Conservation (phyloP, 2,329 filamentous ascomycete species). For the Neodidymelliopsis sp. region DNA sequence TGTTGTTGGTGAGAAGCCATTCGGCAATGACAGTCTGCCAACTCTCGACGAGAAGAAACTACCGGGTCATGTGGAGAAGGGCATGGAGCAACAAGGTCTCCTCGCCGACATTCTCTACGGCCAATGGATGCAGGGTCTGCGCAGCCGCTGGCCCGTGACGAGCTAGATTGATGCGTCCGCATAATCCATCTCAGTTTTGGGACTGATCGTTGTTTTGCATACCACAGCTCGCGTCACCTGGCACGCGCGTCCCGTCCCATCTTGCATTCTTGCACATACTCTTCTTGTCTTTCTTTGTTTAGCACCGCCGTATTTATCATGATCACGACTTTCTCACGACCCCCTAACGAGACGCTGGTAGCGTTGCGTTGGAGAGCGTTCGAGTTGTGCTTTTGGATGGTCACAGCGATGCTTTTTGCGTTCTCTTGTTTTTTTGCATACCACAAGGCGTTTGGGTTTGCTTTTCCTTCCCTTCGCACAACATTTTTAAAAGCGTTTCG, state of each 20-base stretch:
- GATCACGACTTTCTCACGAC: conserved; percentile 16
- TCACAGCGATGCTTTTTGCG: not conserved
- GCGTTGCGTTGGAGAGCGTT: conserved; percentile 3
- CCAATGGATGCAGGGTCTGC: conserved; percentile 86
- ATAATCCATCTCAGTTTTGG: not conserved
- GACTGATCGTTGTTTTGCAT: not conserved
- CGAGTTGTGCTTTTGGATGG: not conserved
- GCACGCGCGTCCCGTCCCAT: not conserved
- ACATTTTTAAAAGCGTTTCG: not conserved
- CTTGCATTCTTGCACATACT: conserved; percentile 19
- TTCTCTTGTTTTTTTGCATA: not conserved
- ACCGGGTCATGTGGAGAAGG: conserved; percentile 67
- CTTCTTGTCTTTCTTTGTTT: conserved; percentile 9
- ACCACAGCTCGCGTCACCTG: not conserved
- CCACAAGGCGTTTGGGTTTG: not conserved
- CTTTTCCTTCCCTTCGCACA: not conserved
- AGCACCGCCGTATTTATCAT: conserved; percentile 3
- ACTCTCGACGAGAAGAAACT: conserved; percentile 58
- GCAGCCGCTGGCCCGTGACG: conserved; percentile 54
- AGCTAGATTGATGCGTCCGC: conserved; percentile 9
- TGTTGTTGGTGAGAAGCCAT: conserved; percentile 52
- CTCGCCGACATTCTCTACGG: conserved; percentile 90
- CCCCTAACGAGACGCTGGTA: conserved; percentile 8
- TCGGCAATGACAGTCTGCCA: conserved; percentile 49
- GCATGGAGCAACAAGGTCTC: conserved; percentile 92